phyloP scores from a whole-genome alignment of 2,329 filamentous ascomycete species.

The Metarhizium album region DNA sequence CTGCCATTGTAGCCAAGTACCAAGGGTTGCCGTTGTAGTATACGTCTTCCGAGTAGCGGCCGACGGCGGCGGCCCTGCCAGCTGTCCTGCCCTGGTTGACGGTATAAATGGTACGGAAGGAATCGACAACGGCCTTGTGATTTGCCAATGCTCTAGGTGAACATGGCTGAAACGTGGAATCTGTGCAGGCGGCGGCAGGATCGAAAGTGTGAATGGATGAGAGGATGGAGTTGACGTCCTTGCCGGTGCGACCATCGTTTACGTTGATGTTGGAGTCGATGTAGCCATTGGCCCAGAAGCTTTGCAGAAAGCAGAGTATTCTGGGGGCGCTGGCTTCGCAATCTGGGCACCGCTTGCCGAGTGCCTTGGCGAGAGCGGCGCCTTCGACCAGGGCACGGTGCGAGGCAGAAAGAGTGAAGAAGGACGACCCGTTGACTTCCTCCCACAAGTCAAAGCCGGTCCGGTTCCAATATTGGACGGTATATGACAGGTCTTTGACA shows the following conservation, averaged over 20 bases:
- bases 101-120: conserved; percentile 60
- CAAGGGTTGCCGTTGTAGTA: conserved; percentile 76
- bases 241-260: conserved; percentile 52
- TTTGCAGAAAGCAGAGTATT: conserved; percentile 62
- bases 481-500: conserved; percentile 64
- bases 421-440: conserved; percentile 64
- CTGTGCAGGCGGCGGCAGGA: conserved; percentile 52
- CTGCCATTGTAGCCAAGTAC: conserved; percentile 67
- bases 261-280: conserved; percentile 59
- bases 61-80: conserved; percentile 50
- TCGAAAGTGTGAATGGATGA: conserved; percentile 61
- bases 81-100: conserved; percentile 56
- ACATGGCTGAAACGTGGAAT: conserved; percentile 68
- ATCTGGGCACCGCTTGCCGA: conserved; percentile 48
- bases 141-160: conserved; percentile 59
- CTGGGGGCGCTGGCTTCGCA: conserved; percentile 58
- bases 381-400: conserved; percentile 63
- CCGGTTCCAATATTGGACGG: conserved; percentile 59
- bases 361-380: conserved; percentile 48
- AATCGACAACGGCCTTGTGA: conserved; percentile 64
- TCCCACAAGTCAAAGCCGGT: conserved; percentile 74
- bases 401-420: conserved; percentile 64
- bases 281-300: conserved; percentile 59
- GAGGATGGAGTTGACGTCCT: conserved; percentile 62
- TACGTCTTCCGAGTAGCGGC: conserved; percentile 59